Percentiles rank a stretch among this genome's conserved stretches.
Evolutionary conservation across 2,329 filamentous ascomycete genomes (phyloP).

Genomic region (Pyricularia pennisetigena): DNA sequence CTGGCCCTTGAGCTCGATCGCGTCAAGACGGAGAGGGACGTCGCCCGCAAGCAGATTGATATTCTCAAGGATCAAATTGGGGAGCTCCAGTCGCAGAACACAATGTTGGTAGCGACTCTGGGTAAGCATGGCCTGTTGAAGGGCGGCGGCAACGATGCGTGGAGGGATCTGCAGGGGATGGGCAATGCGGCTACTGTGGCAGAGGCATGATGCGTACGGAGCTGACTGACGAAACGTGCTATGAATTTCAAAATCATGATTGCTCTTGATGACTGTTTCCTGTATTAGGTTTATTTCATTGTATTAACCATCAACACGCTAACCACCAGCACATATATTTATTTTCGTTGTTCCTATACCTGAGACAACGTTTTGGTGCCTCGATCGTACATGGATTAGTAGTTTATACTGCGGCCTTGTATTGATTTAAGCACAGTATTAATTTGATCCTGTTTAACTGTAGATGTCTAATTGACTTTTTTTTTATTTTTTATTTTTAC

Average conservation of each 20-base stretch:
- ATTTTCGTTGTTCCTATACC: neutral
- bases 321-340: neutral
- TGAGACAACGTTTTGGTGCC: neutral
- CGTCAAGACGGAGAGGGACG: slow-evolving; percentile 37
- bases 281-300: neutral
- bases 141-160: neutral
- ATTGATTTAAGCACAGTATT: too few relatives aligned
- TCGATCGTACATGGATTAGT: neutral
- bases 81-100: slow-evolving; percentile 50
- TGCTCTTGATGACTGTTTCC: neutral
- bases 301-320: neutral
- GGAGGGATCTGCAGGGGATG: neutral
- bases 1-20: slow-evolving; percentile 43
- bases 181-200: neutral
- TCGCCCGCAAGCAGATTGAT: slow-evolving; percentile 41
- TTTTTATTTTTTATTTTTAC: too few relatives aligned
- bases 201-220: neutral
- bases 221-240: neutral
- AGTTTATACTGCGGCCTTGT: too few relatives aligned
- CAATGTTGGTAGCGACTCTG: slow-evolving; percentile 42
- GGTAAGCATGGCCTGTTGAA: slow-evolving; percentile 23
- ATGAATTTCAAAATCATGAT: neutral
- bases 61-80: slow-evolving; percentile 45
- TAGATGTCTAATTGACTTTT: too few relatives aligned
- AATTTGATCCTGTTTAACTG: too few relatives aligned